Conservation (phyloP, 768 basidiomycete species). For the Antrodiella citrinella region DNA sequence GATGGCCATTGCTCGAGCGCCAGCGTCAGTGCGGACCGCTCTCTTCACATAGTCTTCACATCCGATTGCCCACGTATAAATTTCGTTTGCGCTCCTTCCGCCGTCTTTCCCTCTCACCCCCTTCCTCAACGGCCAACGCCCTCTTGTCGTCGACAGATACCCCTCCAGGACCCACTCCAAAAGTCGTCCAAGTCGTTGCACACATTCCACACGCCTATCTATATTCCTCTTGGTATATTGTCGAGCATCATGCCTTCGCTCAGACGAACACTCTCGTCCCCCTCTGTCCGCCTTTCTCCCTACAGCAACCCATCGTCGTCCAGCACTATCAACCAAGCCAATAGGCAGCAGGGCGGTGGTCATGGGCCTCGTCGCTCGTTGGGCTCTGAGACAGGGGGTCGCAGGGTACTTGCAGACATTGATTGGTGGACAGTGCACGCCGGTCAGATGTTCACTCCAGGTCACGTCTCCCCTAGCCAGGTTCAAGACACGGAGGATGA, state of each 20-base stretch:
- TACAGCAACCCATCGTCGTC: slow-evolving; percentile 39
- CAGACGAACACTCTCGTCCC: slow-evolving; percentile 68
- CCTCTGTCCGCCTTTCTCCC: slow-evolving; percentile 60
- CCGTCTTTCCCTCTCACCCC: slow-evolving; percentile 8
- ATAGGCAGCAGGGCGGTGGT: slow-evolving; percentile 26
- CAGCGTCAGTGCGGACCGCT: background rate
- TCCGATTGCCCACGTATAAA: slow-evolving; percentile 20
- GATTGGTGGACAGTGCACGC: slow-evolving; percentile 82
- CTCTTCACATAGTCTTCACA: slow-evolving; percentile 16
- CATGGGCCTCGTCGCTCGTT: slow-evolving; percentile 49
- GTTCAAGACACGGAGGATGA: slow-evolving; percentile 8
- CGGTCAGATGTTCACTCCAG: slow-evolving; percentile 49
- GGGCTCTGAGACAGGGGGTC: slow-evolving; percentile 52
- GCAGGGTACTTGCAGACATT: slow-evolving; percentile 77
- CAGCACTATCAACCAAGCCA: slow-evolving; percentile 17
- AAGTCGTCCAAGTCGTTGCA: slow-evolving; percentile 9
- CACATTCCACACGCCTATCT: slow-evolving; percentile 4
- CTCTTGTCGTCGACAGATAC: slow-evolving; percentile 16
- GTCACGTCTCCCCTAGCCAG: slow-evolving; percentile 3
- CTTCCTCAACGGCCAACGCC: slow-evolving; percentile 12
- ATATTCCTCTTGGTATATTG: slow-evolving; percentile 14
- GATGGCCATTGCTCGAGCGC: background rate
- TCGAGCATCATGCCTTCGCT: slow-evolving; percentile 63
- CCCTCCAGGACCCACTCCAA: slow-evolving; percentile 7
- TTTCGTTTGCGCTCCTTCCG: slow-evolving; percentile 6